Evolutionary conservation across 768 basidiomycete genomes (phyloP), one percentile per base, ranked within the genome.

Genomic region (Boletus rex-veris): DNA sequence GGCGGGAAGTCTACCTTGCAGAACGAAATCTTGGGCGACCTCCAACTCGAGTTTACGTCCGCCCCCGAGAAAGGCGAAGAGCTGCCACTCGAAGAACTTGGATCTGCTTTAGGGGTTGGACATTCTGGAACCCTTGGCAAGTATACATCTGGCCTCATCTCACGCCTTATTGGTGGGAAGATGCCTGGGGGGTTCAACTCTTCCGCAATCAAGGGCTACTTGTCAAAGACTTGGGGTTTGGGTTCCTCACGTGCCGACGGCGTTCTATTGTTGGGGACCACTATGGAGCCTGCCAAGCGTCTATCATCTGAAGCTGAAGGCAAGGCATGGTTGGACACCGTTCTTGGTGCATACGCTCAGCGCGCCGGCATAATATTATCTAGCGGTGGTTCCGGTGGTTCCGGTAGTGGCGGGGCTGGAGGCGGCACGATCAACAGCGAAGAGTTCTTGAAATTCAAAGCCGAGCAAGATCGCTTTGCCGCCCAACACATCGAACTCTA

Each of bases 101-200:
- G 94, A 39, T 81, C 92, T 28, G 86, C 91, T 15, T 76, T 98
- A 33, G 78, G 81, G 10, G 77, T 83, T 50, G 94, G 94, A 7
- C 91, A 90, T 74, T 75, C 83, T 37, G 95, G 94, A n/a, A 66
- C 78, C 5, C 83, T 96, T 26, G 97, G 97, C 66, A 99, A 98
- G 72, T 93, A 98, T 74, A 90, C 90, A 12, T 87, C 82, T 42
- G 87, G 93, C 19, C 80, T 99, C 40, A 79, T 98, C 48, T 92
- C 94, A 28, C 91, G 97, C 52, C 80, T 98, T 67, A 80, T 98
- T 48, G 92, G 94, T 53, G 85, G 86, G 44, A 99, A 99, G 76
- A 96, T 99, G 92, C 97, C 97, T 31, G 97, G 97, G 69, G 96
- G 96, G 35, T 99, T 99, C 83, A 97, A 97, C 62, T 77, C 88